Evolutionary conservation across 495 filamentous ascomycete species (phyloP).

Genomic region (Neurospora cerealis): DNA sequence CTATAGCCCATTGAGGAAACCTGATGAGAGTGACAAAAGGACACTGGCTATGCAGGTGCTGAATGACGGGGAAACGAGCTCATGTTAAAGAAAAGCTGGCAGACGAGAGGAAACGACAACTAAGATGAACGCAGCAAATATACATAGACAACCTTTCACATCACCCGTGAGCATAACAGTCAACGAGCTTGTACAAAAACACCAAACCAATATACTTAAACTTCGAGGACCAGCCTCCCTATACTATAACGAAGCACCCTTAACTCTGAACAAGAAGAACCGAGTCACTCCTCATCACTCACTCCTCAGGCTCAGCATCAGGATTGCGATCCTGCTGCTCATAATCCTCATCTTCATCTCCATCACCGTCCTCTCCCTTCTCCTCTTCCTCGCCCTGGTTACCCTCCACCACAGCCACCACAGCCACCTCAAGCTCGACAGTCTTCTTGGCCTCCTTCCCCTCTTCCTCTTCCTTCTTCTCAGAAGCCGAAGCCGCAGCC

Average conservation of each 20-base stretch:
- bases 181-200: neutral
- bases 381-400: neutral
- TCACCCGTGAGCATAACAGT: neutral
- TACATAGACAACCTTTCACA: neutral
- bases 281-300: neutral
- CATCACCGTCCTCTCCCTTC: neutral
- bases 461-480: neutral
- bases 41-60: neutral
- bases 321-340: neutral
- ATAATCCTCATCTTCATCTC: neutral
- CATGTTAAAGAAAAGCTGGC: neutral
- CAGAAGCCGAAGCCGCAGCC: neutral
- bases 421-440: neutral
- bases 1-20: neutral
- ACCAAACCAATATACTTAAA: neutral
- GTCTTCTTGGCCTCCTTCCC: neutral
- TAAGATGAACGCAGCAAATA: neutral
- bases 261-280: no score
- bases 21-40: neutral
- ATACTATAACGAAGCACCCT: neutral
- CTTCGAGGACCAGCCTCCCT: neutral
- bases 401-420: neutral
- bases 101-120: neutral
- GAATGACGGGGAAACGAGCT: neutral
- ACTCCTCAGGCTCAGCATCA: neutral